phyloP scores from a whole-genome alignment of 176 grass and related monocot species.

The Musa troglodytarum region DNA sequence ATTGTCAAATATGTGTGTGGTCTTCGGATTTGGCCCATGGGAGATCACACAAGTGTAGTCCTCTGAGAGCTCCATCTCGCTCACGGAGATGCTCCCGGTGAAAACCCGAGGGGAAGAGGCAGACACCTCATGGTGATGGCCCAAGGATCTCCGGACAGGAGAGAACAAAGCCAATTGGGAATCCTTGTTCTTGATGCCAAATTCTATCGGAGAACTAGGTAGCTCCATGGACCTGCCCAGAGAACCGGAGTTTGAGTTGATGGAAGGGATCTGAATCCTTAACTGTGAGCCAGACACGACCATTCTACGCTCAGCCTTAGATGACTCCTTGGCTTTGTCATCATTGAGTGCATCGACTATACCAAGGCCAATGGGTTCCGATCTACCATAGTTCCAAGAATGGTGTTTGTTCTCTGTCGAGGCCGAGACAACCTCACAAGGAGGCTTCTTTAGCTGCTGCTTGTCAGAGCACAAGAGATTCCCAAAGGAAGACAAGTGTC shows the following conservation, averaged over 20 bases:
- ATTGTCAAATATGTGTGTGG: constrained; percentile 61
- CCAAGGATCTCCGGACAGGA: constrained; percentile 33
- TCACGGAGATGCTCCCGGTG: constrained; percentile 1
- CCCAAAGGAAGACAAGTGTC: constrained; percentile 2
- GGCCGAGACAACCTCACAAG: not conserved
- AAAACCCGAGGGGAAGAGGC: constrained; percentile 1
- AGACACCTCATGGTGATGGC: not conserved
- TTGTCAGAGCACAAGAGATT: constrained; percentile 7
- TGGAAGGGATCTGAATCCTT: constrained; percentile 18
- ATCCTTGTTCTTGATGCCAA: constrained; percentile 60
- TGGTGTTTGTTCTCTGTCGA: constrained; percentile 6
- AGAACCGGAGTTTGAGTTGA: not conserved
- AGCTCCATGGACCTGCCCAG: not conserved
- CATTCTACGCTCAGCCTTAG: constrained; percentile 6
- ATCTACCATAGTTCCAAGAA: not conserved
- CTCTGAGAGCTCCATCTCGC: constrained; percentile 37
- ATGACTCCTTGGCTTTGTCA: not conserved
- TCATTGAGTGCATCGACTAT: constrained; percentile 16
- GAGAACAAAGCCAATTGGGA: constrained; percentile 51
- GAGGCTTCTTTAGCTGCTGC: not conserved
- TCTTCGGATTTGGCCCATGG: constrained; percentile 43
- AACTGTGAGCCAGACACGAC: constrained; percentile 14
- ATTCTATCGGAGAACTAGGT: constrained; percentile 40
- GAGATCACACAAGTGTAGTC: constrained; percentile 68
- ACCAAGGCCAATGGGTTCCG: constrained; percentile 1